Evolutionary conservation across 805 yeast species (phyloP).

Genomic region (Zygosaccharomyces kombuchaensis): DNA sequence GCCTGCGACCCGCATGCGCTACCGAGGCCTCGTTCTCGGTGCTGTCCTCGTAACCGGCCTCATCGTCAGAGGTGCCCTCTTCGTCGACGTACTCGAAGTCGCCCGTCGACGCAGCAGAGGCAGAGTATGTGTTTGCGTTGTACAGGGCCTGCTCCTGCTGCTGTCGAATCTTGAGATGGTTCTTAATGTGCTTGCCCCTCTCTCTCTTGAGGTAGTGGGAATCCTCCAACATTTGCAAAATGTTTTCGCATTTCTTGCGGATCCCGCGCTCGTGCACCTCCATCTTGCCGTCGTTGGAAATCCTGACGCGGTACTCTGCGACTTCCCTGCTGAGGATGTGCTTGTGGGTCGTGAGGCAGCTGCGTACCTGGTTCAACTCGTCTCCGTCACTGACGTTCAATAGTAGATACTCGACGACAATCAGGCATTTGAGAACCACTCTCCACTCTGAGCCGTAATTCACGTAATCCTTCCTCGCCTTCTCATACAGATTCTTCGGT

Average conservation of each 20-base stretch:
- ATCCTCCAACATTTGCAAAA: conserved; percentile 30
- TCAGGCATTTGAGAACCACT: conserved; percentile 38
- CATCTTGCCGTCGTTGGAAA: conserved; percentile 37
- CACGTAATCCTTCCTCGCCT: conserved; percentile 38
- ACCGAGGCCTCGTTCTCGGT: conserved; percentile 7
- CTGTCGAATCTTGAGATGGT: conserved; percentile 30
- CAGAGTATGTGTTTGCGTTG: conserved; percentile 14
- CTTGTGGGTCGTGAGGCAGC: conserved; percentile 33
- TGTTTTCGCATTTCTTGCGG: conserved; percentile 33
- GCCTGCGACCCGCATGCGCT: conserved; percentile 19
- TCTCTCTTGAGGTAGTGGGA: conserved; percentile 30
- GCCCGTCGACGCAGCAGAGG: conserved; percentile 11
- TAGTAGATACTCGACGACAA: conserved; percentile 34
- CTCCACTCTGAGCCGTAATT: conserved; percentile 41
- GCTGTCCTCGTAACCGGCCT: conserved; percentile 8
- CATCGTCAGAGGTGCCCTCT: conserved; percentile 19
- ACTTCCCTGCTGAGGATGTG: conserved; percentile 32
- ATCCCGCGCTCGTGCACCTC: conserved; percentile 38
- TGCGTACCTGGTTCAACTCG: conserved; percentile 31
- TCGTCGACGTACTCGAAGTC: conserved; percentile 20
- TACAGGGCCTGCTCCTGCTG: conserved; percentile 21
- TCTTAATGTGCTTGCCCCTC: conserved; percentile 29
- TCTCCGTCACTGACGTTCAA: conserved; percentile 34
- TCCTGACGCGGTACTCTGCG: conserved; percentile 27
- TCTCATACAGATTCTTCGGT: conserved; percentile 36